These are phyloP conservation scores for Tilletia indica DNA, from an alignment of 1,284 basidiomycete species.

Conservation along the genomic window DNA sequence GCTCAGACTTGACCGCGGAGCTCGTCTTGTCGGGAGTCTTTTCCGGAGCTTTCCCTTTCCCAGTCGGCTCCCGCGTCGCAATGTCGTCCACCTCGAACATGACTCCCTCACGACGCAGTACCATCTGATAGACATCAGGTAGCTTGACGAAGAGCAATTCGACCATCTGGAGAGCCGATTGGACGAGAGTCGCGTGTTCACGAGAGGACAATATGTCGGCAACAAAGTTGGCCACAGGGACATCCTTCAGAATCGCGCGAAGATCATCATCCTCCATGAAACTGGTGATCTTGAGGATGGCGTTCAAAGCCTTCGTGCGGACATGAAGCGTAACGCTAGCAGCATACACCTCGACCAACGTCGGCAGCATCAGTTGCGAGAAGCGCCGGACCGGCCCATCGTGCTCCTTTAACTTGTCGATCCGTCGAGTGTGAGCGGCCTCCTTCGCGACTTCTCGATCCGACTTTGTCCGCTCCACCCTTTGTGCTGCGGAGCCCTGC, in stretches of 20 bases:
- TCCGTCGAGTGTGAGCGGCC: constrained; percentile 37
- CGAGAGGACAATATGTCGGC: constrained; percentile 47
- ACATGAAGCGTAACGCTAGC: constrained; percentile 47
- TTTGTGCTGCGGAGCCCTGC: constrained; percentile 24
- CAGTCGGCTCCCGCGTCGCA: constrained; percentile 29
- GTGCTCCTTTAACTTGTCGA: constrained; percentile 42
- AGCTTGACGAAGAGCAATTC: constrained; percentile 49
- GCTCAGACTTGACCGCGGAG: constrained; percentile 7
- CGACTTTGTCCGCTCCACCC: constrained; percentile 32
- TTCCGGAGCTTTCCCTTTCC: constrained; percentile 70
- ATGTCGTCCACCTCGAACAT: constrained; percentile 52
- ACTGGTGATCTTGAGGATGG: constrained; percentile 50
- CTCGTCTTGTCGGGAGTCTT: constrained; percentile 70
- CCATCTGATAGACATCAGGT: constrained; percentile 42
- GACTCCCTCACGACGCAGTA: constrained; percentile 50
- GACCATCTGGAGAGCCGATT: constrained; percentile 52
- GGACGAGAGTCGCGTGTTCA: constrained; percentile 39
- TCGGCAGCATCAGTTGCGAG: constrained; percentile 49
- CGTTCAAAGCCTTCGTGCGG: constrained; percentile 43
- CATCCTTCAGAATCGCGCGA: constrained; percentile 36
- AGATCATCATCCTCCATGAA: constrained; percentile 48
- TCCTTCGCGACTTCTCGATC: constrained; percentile 38
- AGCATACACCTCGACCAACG: constrained; percentile 50
- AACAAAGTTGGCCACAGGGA: constrained; percentile 52
- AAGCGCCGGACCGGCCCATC: constrained; percentile 45